A percentile compares a stretch with the other conserved stretches of the same genome.
Evolutionary conservation across 164 flowering plant genomes (phyloP).

Genomic region (Berberis thunbergii): DNA sequence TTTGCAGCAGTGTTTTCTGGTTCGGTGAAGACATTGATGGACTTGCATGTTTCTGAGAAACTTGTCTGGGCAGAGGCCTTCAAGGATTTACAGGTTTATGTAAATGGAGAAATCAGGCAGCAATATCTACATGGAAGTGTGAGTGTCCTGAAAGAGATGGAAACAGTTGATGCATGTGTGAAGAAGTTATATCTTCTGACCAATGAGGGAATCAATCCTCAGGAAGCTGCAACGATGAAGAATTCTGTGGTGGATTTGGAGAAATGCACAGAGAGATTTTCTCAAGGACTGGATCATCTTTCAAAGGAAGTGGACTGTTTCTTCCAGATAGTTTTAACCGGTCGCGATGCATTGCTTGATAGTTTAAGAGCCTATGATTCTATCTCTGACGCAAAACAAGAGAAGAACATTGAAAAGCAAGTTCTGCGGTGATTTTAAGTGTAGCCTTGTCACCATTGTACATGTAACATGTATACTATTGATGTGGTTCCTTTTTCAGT

Average conservation of each 20-base stretch:
- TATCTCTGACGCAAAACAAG: constrained; percentile 13
- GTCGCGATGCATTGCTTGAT: constrained; percentile 81
- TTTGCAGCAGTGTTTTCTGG: constrained; percentile 62
- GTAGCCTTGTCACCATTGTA: constrained; percentile 5
- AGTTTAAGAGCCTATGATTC: constrained; percentile 40
- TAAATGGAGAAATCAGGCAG: constrained; percentile 45
- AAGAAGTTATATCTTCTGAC: constrained; percentile 36
- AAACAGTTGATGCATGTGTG: constrained; percentile 38
- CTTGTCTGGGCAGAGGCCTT: constrained; percentile 59
- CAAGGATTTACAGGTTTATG: constrained; percentile 34
- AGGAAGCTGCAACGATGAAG: constrained; percentile 26
- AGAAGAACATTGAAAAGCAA: constrained; percentile 17
- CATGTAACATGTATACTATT: neutral
- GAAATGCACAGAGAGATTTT: constrained; percentile 28
- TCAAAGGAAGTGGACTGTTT: constrained; percentile 68
- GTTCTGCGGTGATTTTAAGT: constrained; percentile 15
- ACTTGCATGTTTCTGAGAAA: constrained; percentile 41
- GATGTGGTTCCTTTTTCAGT: neutral
- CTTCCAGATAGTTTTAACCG: constrained; percentile 63
- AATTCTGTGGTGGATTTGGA: constrained; percentile 27
- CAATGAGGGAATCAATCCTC: constrained; percentile 18
- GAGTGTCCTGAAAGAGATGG: constrained; percentile 52
- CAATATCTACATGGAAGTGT: constrained; percentile 21
- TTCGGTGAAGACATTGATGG: constrained; percentile 37
- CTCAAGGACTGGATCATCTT: constrained; percentile 56